These are phyloP conservation scores for Cucumis sativus DNA, from an alignment of 306 rosid species.

Conservation along the genomic window DNA sequence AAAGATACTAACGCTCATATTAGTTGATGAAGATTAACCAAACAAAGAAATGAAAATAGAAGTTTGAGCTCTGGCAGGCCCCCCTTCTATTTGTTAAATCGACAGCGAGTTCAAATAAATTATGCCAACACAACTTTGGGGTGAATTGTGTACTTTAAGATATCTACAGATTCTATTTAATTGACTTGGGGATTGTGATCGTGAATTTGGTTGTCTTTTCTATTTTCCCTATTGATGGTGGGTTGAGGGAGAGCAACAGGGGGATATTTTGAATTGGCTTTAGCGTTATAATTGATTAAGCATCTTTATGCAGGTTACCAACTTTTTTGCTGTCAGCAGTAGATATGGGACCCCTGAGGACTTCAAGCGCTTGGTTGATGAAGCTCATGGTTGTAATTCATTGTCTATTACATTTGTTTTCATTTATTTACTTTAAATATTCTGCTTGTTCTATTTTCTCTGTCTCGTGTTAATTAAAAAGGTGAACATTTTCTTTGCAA, in stretches of 20 bases:
- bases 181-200: background rate
- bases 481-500: background rate
- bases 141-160: background rate
- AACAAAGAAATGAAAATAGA: background rate
- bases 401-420: slow-evolving; percentile 6
- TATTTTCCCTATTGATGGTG: background rate
- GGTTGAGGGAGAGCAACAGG: background rate
- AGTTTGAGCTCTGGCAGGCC: background rate
- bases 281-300: background rate
- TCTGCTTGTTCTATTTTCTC: background rate
- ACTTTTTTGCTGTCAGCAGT: slow-evolving; percentile 80
- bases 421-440: background rate
- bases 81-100: background rate
- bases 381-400: slow-evolving; percentile 71
- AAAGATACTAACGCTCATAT: too few relatives aligned
- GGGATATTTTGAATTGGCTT: background rate
- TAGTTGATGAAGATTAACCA: background rate
- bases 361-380: slow-evolving; percentile 94
- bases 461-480: background rate
- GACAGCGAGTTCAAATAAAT: background rate
- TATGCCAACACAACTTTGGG: background rate
- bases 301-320: slow-evolving; percentile 64
- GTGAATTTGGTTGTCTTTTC: background rate
- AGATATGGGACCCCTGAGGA: slow-evolving; percentile 94
- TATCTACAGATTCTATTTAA: background rate